These are phyloP conservation scores for Leccinum rimulosum DNA, from an alignment of 768 basidiomycete genomes.

Conservation along the genomic window DNA sequence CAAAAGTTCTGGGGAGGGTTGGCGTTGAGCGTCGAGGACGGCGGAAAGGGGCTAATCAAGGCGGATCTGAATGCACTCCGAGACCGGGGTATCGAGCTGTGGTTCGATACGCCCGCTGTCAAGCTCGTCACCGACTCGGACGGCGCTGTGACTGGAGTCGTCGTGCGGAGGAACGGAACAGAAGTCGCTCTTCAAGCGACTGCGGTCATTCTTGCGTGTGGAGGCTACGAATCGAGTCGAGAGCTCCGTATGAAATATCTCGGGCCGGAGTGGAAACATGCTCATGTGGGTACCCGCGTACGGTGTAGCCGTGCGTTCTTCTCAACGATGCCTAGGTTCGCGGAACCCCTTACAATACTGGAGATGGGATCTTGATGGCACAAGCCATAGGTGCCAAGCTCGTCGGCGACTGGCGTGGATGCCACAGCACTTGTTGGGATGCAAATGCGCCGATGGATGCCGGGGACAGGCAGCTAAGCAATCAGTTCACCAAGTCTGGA, in stretches of 20 bases:
- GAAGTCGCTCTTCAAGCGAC: constrained; percentile 36
- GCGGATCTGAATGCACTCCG: constrained; percentile 51
- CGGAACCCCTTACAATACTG: constrained; percentile 67
- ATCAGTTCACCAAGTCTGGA: constrained; percentile 72
- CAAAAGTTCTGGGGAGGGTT: constrained; percentile 73
- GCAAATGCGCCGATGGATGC: constrained; percentile 50
- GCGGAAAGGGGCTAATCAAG: constrained; percentile 65
- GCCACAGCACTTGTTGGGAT: constrained; percentile 74
- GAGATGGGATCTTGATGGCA: constrained; percentile 61
- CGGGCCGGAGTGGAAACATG: constrained; percentile 56
- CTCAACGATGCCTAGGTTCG: constrained; percentile 44
- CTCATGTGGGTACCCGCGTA: constrained; percentile 41
- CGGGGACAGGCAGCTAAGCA: constrained; percentile 58
- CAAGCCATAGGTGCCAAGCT: constrained; percentile 48
- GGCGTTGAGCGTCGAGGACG: constrained; percentile 57
- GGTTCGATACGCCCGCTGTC: constrained; percentile 53
- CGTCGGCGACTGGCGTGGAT: constrained; percentile 66
- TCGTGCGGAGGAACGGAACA: constrained; percentile 39
- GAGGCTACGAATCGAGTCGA: constrained; percentile 62
- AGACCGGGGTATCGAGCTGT: constrained; percentile 49
- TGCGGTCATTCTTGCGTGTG: constrained; percentile 60
- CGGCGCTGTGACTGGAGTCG: constrained; percentile 44
- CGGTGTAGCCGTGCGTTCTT: not conserved
- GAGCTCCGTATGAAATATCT: constrained; percentile 52
- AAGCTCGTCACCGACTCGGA: constrained; percentile 30